Evolutionary conservation across 345 rosid species (phyloP).

Genomic region (Eucalyptus albens): DNA sequence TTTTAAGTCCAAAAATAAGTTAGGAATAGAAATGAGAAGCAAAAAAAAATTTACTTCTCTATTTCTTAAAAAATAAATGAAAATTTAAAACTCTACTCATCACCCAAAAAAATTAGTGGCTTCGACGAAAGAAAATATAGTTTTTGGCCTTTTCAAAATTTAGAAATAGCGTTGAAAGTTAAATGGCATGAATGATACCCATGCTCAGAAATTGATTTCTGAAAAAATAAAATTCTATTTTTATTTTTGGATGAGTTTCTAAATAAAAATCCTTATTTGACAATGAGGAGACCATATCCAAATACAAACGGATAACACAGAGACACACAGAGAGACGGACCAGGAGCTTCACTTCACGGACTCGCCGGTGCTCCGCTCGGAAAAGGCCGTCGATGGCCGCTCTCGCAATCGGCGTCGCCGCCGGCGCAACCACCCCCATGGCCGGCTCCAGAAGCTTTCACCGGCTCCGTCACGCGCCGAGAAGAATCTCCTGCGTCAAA

Average conservation of each 20-base stretch:
- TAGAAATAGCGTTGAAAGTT: too few relatives aligned
- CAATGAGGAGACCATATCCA: background rate
- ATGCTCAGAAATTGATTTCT: too few relatives aligned
- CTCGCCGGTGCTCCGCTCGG: background rate
- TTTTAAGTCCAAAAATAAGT: fast-evolving
- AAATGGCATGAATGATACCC: too few relatives aligned
- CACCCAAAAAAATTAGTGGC: too few relatives aligned
- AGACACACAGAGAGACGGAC: background rate
- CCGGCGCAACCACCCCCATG: background rate
- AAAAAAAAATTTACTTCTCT: too few relatives aligned
- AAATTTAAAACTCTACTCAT: too few relatives aligned
- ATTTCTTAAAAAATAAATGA: too few relatives aligned
- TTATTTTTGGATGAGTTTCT: too few relatives aligned
- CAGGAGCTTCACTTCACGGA: background rate
- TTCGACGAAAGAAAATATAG: background rate
- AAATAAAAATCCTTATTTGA: too few relatives aligned
- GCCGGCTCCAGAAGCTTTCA: slow-evolving; percentile 6
- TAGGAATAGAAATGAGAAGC: too few relatives aligned
- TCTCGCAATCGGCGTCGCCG: slow-evolving; percentile 34
- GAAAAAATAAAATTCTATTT: too few relatives aligned
- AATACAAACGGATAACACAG: background rate
- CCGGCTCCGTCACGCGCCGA: slow-evolving; percentile 1
- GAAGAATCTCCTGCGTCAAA: slow-evolving; percentile 33
- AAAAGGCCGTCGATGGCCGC: slow-evolving; percentile 34
- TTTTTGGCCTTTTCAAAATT: background rate